phyloP scores from a whole-genome alignment of 768 basidiomycete genomes.

The Mycena floridula region DNA sequence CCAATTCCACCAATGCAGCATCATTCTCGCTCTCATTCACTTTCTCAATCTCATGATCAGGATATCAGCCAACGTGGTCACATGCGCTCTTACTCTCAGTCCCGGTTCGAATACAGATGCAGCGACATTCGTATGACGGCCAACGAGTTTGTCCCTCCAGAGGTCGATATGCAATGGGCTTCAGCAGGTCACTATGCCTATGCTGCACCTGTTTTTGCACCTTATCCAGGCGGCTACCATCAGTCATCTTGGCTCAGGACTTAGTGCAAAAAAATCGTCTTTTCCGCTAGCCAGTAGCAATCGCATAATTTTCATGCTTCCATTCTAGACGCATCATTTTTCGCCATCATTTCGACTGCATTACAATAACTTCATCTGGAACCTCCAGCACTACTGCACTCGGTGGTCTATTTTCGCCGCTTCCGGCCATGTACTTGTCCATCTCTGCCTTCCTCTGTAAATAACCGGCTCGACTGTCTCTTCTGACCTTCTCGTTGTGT shows the following conservation, averaged over 20 bases:
- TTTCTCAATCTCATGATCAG: slow-evolving; percentile 45
- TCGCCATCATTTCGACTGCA: slow-evolving; percentile 13
- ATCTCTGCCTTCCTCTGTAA: slow-evolving; percentile 26
- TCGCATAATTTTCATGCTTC: slow-evolving; percentile 7
- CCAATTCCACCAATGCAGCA: slow-evolving; percentile 27
- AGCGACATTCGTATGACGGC: slow-evolving; percentile 38
- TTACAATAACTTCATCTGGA: slow-evolving; percentile 10
- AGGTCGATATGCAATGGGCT: slow-evolving; percentile 39
- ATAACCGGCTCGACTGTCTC: slow-evolving; percentile 22
- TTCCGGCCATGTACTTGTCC: slow-evolving; percentile 21
- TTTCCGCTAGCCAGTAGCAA: slow-evolving; percentile 8
- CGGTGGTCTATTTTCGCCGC: slow-evolving; percentile 20
- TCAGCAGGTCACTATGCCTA: slow-evolving; percentile 33
- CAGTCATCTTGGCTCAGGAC: slow-evolving; percentile 46
- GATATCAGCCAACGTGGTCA: slow-evolving; percentile 45
- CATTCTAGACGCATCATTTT: slow-evolving; percentile 21
- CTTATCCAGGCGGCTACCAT: slow-evolving; percentile 35
- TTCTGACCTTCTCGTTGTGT: slow-evolving; percentile 15
- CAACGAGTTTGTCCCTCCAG: slow-evolving; percentile 33
- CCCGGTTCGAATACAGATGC: slow-evolving; percentile 47
- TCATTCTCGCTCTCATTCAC: slow-evolving; percentile 53
- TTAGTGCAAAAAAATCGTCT: slow-evolving; percentile 22
- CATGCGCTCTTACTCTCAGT: slow-evolving; percentile 54
- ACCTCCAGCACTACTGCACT: slow-evolving; percentile 8
- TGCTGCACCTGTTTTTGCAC: slow-evolving; percentile 35